Percentiles rank a stretch among this genome's conserved stretches.
phyloP scores from a whole-genome alignment of 208 protist species.

The Trypanosoma conorhini region DNA sequence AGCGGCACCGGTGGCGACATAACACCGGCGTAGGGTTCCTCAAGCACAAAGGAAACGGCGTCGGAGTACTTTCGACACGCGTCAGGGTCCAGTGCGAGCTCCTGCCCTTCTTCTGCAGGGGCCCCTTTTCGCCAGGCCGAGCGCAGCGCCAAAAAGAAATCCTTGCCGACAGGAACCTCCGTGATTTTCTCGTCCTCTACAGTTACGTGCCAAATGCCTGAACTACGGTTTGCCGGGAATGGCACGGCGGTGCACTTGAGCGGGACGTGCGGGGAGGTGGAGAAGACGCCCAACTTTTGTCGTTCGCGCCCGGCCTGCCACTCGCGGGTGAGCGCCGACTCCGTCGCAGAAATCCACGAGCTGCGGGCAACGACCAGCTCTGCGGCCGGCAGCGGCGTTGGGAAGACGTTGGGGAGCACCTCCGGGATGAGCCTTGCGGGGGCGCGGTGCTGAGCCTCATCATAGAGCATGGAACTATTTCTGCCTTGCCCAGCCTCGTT shows the following conservation, averaged over 20 bases:
- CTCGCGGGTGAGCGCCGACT: conserved; percentile 30
- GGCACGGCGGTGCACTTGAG: conserved; percentile 30
- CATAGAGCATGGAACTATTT: not conserved
- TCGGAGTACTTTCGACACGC: conserved; percentile 48
- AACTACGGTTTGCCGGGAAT: conserved; percentile 38
- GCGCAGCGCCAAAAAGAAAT: conserved; percentile 55
- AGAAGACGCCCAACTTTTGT: conserved; percentile 1
- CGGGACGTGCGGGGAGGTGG: conserved; percentile 22
- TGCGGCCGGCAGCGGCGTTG: conserved; percentile 1
- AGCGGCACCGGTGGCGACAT: conserved; percentile 65
- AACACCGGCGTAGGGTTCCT: conserved; percentile 21
- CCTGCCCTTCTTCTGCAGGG: not conserved
- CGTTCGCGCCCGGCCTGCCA: conserved; percentile 10
- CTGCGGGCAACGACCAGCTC: not conserved
- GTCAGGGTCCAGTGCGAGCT: conserved; percentile 31
- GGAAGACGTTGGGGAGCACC: not conserved
- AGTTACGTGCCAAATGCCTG: conserved; percentile 30
- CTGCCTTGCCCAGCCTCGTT: not conserved
- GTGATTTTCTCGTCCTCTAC: not conserved
- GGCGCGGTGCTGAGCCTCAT: not conserved
- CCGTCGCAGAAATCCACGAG: conserved; percentile 40
- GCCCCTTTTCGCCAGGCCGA: conserved; percentile 33
- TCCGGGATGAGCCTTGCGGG: not conserved
- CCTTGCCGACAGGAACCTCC: conserved; percentile 48
- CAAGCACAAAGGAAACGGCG: conserved; percentile 45